Evolutionary conservation across 2,329 filamentous ascomycete species (phyloP), one percentile per base, ranked within the genome.

Genomic region (Pseudocercospora fijiensis): DNA sequence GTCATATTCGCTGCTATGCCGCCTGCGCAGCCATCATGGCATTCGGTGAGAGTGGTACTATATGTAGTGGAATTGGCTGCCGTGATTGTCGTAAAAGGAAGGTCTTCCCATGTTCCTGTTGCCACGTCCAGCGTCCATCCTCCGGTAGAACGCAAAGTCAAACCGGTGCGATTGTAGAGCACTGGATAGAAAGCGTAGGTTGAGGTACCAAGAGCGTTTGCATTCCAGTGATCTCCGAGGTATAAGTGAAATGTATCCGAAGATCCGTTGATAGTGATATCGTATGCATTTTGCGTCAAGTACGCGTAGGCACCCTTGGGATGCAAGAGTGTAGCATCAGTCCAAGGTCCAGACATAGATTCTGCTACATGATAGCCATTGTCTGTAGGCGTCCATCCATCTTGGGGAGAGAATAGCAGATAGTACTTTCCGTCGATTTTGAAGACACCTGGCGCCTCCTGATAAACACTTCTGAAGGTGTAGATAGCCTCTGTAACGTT

Each of bases 181-280:
- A 69, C 63, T 2, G 69, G 71, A 58, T 71, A 68, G 67, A 73
- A 73, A 52, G 69, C 65, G 26, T 73, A 73, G 1, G 68, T 69
- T 1, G 64, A 69, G 5, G 69, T 63, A 30, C 67, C 65, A 0
- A 90, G 79, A 66, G 89, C 86, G n/a, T 74, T 73, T 4, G 80
- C 82, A 0, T 84, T 75, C 88, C 88, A 90, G 22, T 88, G 83
- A 75, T 90, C 88, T 20, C 88, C 88, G 76, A 89, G 83, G 75
- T 89, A 90, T 66, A 88, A 81, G 56, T 72, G 70, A 28, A 67
- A 64, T 1, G 65, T 67, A 11, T 80, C 79, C 13, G 76, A 61
- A 5, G 70, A 74, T 43, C 77, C 75, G 43, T 77, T 73, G 26
- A 84, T 71, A 4, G 76, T 74, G 20, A 89, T 79, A 22, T 90